These are phyloP conservation scores for Cutaneotrichosporon cyanovorans DNA, from an alignment of 1,284 basidiomycete genomes.

Conservation along the genomic window DNA sequence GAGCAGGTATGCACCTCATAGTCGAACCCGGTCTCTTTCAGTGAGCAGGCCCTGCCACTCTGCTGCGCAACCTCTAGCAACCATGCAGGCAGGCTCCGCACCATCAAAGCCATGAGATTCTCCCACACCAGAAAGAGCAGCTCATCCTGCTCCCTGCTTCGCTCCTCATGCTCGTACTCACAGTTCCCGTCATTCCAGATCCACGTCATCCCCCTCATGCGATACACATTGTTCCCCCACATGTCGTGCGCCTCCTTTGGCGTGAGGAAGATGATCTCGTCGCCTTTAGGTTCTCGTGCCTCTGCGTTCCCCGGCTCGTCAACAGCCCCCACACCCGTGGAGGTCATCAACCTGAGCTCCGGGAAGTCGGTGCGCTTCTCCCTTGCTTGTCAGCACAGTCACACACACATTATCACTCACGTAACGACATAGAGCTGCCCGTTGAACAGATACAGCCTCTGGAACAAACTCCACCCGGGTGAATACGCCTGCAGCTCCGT, in stretches of 20 bases:
- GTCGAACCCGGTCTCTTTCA: no score
- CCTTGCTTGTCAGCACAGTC: conserved; percentile 8
- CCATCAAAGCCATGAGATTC: no score
- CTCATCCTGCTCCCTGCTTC: no score
- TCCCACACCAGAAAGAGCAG: no score
- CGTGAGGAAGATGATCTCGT: conserved; percentile 52
- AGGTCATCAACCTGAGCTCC: conserved; percentile 59
- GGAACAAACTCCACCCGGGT: conserved; percentile 43
- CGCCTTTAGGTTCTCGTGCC: conserved; percentile 57
- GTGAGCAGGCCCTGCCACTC: no score
- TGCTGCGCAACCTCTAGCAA: no score
- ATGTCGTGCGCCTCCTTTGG: conserved; percentile 55
- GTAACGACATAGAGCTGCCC: conserved; percentile 62
- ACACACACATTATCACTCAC: conserved; percentile 30
- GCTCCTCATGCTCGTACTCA: no score
- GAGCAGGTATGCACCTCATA: no score
- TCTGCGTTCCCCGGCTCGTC: conserved; percentile 59
- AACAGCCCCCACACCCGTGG: conserved; percentile 56
- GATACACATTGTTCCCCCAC: conserved; percentile 61
- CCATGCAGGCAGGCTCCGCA: no score
- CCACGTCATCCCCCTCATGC: conserved; percentile 60
- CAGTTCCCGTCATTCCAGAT: conserved; percentile 46
- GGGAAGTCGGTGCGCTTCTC: conserved; percentile 50
- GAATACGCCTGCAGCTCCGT: conserved; percentile 34
- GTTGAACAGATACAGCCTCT: conserved; percentile 59